Evolutionary conservation across 2,329 filamentous ascomycete species (phyloP), one percentile per base, ranked within the genome.

Genomic region (Xylaria sp.): DNA sequence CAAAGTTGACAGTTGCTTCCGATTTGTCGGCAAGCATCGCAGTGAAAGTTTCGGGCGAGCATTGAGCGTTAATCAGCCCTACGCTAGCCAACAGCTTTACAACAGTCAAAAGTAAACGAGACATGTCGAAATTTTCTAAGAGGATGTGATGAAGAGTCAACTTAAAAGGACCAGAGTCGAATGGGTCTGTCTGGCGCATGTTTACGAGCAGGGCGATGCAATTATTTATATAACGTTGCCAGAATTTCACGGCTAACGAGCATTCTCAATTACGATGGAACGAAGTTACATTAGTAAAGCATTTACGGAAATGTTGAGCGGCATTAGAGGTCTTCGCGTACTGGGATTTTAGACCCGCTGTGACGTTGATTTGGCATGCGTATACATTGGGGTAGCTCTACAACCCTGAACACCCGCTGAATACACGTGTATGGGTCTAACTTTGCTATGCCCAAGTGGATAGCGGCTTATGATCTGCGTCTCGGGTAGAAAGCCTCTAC

Each of bases 1-100:
- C 75, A 27, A 75, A 73, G 32, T 72, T 77, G 40, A 78, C 60
- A 13, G 73, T 74, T 16, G 63, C 72, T 16, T 74, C 68, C 1
- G 73, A 54, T 4, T 71, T 69, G 32, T 63, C 57, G 18, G 69
- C 69, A 21, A 78, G 69, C 16, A 76, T 73, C 12, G 59, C 42
- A 1, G 70, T 69, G 50, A 78, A 75, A 9, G 64, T 60, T 6
- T 75, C 72, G 18, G 60, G 40, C 1, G 75, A 71, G 69, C 76
- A 78, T 58, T 73, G 65, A n/a, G 71, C 65, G 12, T 47, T 57
- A 6, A 58, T 70, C 16, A 69, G 65, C 16, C 64, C 48, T 16
- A 67, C 42, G 53, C 63, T 69, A n/a, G 66, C 68, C 16, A 74
- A 54, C 35, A 74, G 42, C 37, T 54, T 40, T 2, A 72, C 51